Base-by-base conservation (phyloP, 2,329 filamentous ascomycete genomes). In the Colletotrichum sublineola region DNA sequence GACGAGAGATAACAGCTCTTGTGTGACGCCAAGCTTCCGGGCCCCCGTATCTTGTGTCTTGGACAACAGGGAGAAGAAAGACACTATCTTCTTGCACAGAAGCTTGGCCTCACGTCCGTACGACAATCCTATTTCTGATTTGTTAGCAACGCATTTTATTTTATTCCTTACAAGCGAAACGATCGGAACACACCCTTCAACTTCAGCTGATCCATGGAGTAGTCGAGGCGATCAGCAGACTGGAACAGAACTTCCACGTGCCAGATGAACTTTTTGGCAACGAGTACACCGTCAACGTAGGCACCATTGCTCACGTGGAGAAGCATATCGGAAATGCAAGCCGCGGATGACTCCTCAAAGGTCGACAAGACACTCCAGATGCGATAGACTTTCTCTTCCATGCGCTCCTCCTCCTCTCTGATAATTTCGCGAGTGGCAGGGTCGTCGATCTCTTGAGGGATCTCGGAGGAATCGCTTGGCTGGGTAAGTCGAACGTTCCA, bases 51-150 rank as follows among this genome's bases (percentile, higher is more conserved):
- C 95, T 80, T 98, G 96, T 1, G 95, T 96, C 81, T 97, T 97
- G 7, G 96, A 97, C 11, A 99, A 87, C 24, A 99, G 86, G 15
- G 95, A 95, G 81, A 99, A 99, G 86, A 99, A 99, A 36, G 96
- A 94, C 7, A 99, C 96, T 67, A 99, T 97, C 83, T 99, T 99
- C 83, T 99, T 99, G 86, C 96, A 99, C n/a, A 99, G 89, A 63
- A 99, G 87, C 83, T 99, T 99, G n/a, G 96, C 94, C 84, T 99
- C 96, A 78, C 96, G 91, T 24, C 93, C 93, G 80, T 98, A 99
- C 12, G 95, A 94, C 73, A 99, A 88, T 74, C 93, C 95, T 93
- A 80, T 42, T 74, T 33, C 36, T 53, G 52, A 20, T 20, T 29
- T 50, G 68, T 73, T 58, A 70, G 71, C 24, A 65, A 65, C 33